Conservation (phyloP, 257 asterid genomes). For the Nicotiana knightiana region DNA sequence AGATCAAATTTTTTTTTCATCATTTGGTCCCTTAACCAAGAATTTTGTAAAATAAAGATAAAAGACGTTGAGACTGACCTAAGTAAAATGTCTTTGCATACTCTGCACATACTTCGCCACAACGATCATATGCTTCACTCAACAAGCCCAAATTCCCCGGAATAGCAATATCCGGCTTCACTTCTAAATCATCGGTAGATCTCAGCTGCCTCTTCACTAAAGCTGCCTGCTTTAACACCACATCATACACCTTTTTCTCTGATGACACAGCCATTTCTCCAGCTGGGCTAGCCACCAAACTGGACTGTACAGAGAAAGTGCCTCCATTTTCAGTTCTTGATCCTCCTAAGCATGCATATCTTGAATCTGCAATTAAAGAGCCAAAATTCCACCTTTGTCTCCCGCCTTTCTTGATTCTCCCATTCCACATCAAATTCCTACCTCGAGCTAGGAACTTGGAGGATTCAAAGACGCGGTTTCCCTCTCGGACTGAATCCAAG, state of each 20-base stretch:
- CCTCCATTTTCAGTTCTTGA: constrained; percentile 27
- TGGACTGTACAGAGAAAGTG: constrained; percentile 39
- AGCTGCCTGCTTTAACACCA: constrained; percentile 90
- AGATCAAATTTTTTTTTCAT: not conserved
- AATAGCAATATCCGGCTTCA: constrained; percentile 59
- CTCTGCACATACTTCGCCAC: constrained; percentile 93
- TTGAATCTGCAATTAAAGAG: constrained; percentile 32
- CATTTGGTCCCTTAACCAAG: not conserved
- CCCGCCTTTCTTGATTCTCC: constrained; percentile 32
- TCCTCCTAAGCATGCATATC: constrained; percentile 31
- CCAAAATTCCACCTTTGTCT: constrained; percentile 30
- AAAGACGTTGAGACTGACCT: constrained; percentile 49
- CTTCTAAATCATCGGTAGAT: constrained; percentile 42
- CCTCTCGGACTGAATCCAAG: constrained; percentile 48
- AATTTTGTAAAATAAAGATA: constrained; percentile 16
- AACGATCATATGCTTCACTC: constrained; percentile 91
- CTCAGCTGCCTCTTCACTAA: constrained; percentile 55
- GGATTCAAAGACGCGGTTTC: constrained; percentile 36
- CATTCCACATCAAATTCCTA: constrained; percentile 26
- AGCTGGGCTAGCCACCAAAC: constrained; percentile 57
- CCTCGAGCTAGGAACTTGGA: constrained; percentile 24
- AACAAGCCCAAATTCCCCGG: constrained; percentile 62
- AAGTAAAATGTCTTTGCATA: constrained; percentile 97
- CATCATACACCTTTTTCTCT: constrained; percentile 92
- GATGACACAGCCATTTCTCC: constrained; percentile 67